Percentiles rank a stretch among this genome's conserved stretches.
These are phyloP conservation scores for Fusarium nematophilum DNA, from an alignment of 2,329 filamentous ascomycete species.

Conservation along the genomic window DNA sequence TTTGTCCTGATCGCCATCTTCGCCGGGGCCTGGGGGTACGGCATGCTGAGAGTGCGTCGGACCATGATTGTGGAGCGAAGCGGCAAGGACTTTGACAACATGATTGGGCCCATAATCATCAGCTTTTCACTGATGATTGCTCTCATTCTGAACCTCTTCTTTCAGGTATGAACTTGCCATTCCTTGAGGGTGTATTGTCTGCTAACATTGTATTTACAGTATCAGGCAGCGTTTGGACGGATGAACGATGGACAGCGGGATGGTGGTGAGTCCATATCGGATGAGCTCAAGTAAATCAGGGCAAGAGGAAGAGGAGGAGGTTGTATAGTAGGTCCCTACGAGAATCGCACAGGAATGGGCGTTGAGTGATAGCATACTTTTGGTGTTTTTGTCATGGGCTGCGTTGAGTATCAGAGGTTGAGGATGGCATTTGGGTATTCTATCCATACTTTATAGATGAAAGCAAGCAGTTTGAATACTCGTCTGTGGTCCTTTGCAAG, in stretches of 20 bases:
- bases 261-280: conserved; percentile 29
- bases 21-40: conserved; percentile 87
- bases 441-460: no score
- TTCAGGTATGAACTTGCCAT: conserved; percentile 71
- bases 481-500: no score
- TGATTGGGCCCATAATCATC: conserved; percentile 85
- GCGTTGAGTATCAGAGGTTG: no score
- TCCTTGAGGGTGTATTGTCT: not conserved
- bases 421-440: no score
- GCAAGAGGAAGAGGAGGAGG: conserved; percentile 3
- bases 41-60: conserved; percentile 79
- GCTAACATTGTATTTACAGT: conserved; percentile 41
- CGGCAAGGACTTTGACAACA: conserved; percentile 92
- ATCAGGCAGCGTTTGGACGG: conserved; percentile 48
- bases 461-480: no score
- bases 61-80: conserved; percentile 86
- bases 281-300: conserved; percentile 46
- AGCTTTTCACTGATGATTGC: conserved; percentile 82
- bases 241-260: conserved; percentile 35
- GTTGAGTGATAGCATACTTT: no score
- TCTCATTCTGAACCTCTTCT: conserved; percentile 86
- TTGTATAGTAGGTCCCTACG: conserved; percentile 17
- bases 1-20: conserved; percentile 88
- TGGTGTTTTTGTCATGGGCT: no score
- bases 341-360: conserved; percentile 2